Base-by-base conservation (phyloP, 2,329 filamentous ascomycete species). In the Hortaea werneckii region DNA sequence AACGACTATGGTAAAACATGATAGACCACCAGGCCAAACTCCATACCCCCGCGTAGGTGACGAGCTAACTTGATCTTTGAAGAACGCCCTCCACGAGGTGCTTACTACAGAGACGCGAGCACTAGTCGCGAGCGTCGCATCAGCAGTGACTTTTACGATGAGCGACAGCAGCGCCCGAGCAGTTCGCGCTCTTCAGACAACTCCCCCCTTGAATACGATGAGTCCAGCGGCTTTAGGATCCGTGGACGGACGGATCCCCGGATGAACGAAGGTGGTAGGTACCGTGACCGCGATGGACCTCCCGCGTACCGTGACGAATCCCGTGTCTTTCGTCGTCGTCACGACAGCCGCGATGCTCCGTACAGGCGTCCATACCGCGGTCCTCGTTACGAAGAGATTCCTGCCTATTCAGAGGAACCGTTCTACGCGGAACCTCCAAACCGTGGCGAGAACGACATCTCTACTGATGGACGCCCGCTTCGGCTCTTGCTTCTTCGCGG, bases 401-500 rank as follows among this genome's bases (percentile, higher is more conserved):
- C 20, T 9, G 47, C 47, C 28, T 41, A 46, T 11, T 45, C 40
- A n/a, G 51, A 55, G 26, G 35, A 41, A 5, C 29, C 40, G 30
- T 35, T 40, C 12, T 54, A 57, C 43, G 46, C 50, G 10, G 47
- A 54, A 27, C 47, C 12, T 5, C n/a, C 48, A n/a, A 50, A 49
- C 43, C 53, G 48, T 34, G 54, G 54, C 11, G 53, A 59, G 43
- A 42, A 50, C 37, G 59, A 59, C 42, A 42, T 53, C 11, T 54
- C 51, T 10, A 20, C 20, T 4, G 20, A 20, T 20, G 20, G 20
- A 20, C 20, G 20, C 20, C 20, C 20, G 20, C 20, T 20, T 2
- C 20, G 20, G 20, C 20, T 20, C 53, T 67, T 92, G 13, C 77
- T 92, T 4, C 71, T 92, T 26, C 80, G 85, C 49, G 82, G 82